These are phyloP conservation scores for Microascus cirrosus DNA, from an alignment of 2,329 filamentous ascomycete genomes.

Conservation along the genomic window DNA sequence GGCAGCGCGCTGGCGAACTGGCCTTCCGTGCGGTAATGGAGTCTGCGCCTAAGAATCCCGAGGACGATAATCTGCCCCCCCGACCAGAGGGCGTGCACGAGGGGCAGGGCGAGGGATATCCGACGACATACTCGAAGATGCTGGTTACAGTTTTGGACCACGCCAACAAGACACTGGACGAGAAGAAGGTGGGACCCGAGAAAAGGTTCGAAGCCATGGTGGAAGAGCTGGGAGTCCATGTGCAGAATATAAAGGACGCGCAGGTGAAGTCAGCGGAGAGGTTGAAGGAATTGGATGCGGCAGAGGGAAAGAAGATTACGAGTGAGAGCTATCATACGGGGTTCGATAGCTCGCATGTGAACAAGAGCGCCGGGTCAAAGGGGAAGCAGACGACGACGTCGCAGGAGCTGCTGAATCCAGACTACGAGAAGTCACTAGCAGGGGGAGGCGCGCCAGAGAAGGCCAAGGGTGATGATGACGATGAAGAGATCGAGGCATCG, in stretches of 20 bases:
- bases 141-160: constrained; percentile 93
- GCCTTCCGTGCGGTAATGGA: constrained; percentile 88
- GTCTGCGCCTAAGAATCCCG: constrained; percentile 51
- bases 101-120: constrained; percentile 56
- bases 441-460: constrained; percentile 13
- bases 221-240: constrained; percentile 64
- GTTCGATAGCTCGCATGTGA: constrained; percentile 77
- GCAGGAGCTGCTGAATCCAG: constrained; percentile 52
- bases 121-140: constrained; percentile 91
- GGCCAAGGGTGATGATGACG: constrained; percentile 15
- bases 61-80: constrained; percentile 63
- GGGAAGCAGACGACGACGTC: constrained; percentile 33
- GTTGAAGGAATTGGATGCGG: constrained; percentile 71
- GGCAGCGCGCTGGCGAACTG: constrained; percentile 61
- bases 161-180: constrained; percentile 75
- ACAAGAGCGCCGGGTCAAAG: constrained; percentile 45
- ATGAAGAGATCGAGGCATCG: constrained; percentile 62
- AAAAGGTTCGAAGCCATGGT: constrained; percentile 67
- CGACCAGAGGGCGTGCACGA: constrained; percentile 71
- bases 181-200: constrained; percentile 53
- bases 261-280: constrained; percentile 66
- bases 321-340: constrained; percentile 82
- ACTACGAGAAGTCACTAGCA: constrained; percentile 4
- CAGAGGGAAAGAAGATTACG: constrained; percentile 83
- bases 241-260: constrained; percentile 64